A percentile compares a stretch with the other conserved stretches of the same genome.
Evolutionary conservation across 495 filamentous ascomycete genomes (phyloP).

Genomic region (Oidiodendron maius): DNA sequence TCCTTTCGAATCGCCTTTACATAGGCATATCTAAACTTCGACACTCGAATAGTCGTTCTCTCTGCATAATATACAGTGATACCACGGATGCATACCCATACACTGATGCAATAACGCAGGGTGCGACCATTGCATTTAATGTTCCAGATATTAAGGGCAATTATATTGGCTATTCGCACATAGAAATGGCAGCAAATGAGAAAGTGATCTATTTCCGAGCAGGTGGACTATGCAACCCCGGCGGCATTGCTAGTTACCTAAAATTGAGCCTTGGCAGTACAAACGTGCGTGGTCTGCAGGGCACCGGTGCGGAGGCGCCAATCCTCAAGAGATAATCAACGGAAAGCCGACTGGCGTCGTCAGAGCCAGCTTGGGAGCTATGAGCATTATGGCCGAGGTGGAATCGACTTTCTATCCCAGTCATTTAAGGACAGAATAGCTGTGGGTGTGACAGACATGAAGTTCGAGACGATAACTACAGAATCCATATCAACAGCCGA

Average conservation of each 20-base stretch:
- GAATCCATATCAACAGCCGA: too few relatives aligned
- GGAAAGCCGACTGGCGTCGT: slow-evolving; percentile 59
- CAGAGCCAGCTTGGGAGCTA: slow-evolving; percentile 63
- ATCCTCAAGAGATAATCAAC: slow-evolving; percentile 42
- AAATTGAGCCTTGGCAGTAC: slow-evolving; percentile 50
- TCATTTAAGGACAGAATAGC: too few relatives aligned
- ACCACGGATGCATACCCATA: slow-evolving; percentile 35
- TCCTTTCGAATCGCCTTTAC: slow-evolving; percentile 47
- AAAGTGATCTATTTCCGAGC: slow-evolving; percentile 62
- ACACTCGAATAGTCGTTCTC: slow-evolving; percentile 51
- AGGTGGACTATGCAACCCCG: slow-evolving; percentile 61
- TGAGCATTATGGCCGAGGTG: slow-evolving; percentile 60
- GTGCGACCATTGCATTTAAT: slow-evolving; percentile 69
- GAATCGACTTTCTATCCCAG: slow-evolving; percentile 30
- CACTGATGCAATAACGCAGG: slow-evolving; percentile 54
- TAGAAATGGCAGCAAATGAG: slow-evolving; percentile 58
- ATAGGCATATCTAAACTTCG: slow-evolving; percentile 41
- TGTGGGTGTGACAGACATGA: too few relatives aligned
- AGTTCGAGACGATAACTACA: too few relatives aligned
- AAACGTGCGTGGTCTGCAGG: slow-evolving; percentile 55
- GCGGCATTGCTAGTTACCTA: slow-evolving; percentile 43
- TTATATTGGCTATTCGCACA: slow-evolving; percentile 49
- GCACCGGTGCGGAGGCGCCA: slow-evolving; percentile 47
- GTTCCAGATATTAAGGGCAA: slow-evolving; percentile 46
- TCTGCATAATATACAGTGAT: slow-evolving; percentile 59